Evolutionary conservation across 192 early-diverging fungal species (phyloP), one percentile per base, ranked within the genome.

Genomic region (Coemansia asiatica): DNA sequence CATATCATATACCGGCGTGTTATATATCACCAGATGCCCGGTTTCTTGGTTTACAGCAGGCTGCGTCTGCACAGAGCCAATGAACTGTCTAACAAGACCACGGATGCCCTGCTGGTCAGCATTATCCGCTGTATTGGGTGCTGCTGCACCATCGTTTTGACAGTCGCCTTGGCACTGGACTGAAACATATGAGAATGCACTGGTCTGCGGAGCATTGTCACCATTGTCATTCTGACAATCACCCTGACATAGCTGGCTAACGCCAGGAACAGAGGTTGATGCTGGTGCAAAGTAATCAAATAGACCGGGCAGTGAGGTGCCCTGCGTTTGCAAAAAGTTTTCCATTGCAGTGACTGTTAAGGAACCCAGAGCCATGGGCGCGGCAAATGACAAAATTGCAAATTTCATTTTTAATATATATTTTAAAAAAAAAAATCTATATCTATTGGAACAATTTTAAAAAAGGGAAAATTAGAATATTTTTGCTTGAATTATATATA

Each of bases 91-190:
- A 21, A 54, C 40, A 13, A 56, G 36, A 2, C 27, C 61, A 23
- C 61, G 48, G 18, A 63, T 44, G 3, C 40, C 40, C 16, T 16
- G 12, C 16, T 10, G 40, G 13, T 44, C 40, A 13, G 16, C 61
- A 35, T 6, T 29, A 23, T 15, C 9, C 9, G 16, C 25, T 38
- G 59, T n/a, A 6, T 28, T 60, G 36, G 59, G 59, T 27, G 59
- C 40, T 21, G 21, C 61, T 19, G 28, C n/a, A 26, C 10, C 22
- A 7, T 63, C 64, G 15, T 56, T 50, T 60, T 69, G 70, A 35
- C 75, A 78, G n/a, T 78, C 63, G 49, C 75, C 70, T 36, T 68
- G 59, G 55, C 75, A 78, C 55, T 78, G 66, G 1, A 18, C 40
- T 16, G 40, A 44, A 8, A 44, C 16, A 15, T 44, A 13, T 8